phyloP scores from a whole-genome alignment of 768 basidiomycete species.

The Omphalotus guepiniiformis region DNA sequence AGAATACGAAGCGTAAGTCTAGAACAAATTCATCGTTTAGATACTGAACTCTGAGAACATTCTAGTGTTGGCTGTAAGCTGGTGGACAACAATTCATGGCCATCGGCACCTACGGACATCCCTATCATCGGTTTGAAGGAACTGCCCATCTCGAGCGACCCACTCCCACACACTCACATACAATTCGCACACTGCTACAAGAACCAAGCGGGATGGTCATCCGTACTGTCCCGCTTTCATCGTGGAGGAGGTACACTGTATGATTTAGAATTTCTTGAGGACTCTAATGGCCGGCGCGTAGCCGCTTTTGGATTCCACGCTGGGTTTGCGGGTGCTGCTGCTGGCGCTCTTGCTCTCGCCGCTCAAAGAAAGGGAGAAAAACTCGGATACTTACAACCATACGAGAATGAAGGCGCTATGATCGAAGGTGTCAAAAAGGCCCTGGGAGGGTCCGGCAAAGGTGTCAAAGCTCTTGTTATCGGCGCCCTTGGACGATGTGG shows the following conservation, averaged over 20 bases:
- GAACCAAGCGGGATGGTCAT: constrained; percentile 87
- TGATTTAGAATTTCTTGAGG: constrained; percentile 93
- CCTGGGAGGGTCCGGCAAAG: constrained; percentile 65
- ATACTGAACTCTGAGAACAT: constrained; percentile 1
- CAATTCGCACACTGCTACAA: constrained; percentile 99
- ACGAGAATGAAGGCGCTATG: constrained; percentile 81
- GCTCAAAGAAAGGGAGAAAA: constrained; percentile 55
- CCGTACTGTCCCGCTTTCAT: constrained; percentile 81
- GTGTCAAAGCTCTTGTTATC: constrained; percentile 86
- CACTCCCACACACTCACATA: constrained; percentile 92
- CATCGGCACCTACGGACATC: constrained; percentile 62
- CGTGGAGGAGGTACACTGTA: constrained; percentile 83
- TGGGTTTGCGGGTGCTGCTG: constrained; percentile 97
- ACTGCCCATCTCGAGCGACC: constrained; percentile 75
- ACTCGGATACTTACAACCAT: constrained; percentile 74
- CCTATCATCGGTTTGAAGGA: constrained; percentile 97
- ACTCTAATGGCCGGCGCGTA: constrained; percentile 80
- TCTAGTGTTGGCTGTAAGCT: constrained; percentile 85
- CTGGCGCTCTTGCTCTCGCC: constrained; percentile 77
- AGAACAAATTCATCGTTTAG: constrained; percentile 2
- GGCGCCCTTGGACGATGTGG: constrained; percentile 96
- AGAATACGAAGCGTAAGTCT: constrained; percentile 86
- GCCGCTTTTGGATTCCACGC: constrained; percentile 99
- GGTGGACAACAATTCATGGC: constrained; percentile 87
- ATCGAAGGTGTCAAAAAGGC: constrained; percentile 63